phyloP scores from a whole-genome alignment of 495 filamentous ascomycete species.

The Talaromyces nanjingensis region DNA sequence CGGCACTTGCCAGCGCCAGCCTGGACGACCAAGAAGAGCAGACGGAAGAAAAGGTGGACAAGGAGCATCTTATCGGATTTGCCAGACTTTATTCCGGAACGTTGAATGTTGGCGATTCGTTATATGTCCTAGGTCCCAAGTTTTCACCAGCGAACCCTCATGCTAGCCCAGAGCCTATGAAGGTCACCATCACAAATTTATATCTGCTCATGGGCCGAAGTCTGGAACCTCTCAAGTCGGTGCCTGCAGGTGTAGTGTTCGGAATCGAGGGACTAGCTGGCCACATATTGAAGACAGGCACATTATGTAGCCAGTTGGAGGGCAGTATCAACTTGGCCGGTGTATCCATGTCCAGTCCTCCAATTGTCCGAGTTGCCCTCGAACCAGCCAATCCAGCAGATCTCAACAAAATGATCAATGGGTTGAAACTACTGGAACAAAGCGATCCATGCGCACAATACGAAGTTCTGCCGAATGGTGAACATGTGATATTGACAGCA shows the following conservation, averaged over 20 bases:
- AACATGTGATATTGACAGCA: constrained; percentile 91
- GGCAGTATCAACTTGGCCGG: constrained; percentile 93
- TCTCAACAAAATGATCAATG: constrained; percentile 86
- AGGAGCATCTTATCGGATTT: constrained; percentile 90
- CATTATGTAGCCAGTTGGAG: constrained; percentile 79
- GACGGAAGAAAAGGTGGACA: constrained; percentile 48
- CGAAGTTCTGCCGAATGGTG: constrained; percentile 84
- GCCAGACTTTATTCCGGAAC: constrained; percentile 89
- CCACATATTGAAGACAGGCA: constrained; percentile 88
- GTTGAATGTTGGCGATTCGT: constrained; percentile 76
- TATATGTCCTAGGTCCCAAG: constrained; percentile 89
- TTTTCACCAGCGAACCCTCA: constrained; percentile 78
- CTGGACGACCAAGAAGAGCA: constrained; percentile 45
- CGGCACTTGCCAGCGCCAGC: constrained; percentile 43
- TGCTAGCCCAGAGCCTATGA: constrained; percentile 67
- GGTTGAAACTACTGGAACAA: constrained; percentile 81
- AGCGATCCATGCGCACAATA: constrained; percentile 96
- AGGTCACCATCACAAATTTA: constrained; percentile 76
- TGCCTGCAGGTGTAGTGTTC: constrained; percentile 91
- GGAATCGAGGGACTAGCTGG: constrained; percentile 92
- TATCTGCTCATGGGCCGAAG: constrained; percentile 95
- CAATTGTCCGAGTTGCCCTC: constrained; percentile 91
- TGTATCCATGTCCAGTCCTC: constrained; percentile 65
- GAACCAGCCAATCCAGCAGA: constrained; percentile 85
- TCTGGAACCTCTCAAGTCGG: constrained; percentile 73